Conservation (phyloP, 2,329 filamentous ascomycete genomes). For the Neopestalotiopsis clavispora region DNA sequence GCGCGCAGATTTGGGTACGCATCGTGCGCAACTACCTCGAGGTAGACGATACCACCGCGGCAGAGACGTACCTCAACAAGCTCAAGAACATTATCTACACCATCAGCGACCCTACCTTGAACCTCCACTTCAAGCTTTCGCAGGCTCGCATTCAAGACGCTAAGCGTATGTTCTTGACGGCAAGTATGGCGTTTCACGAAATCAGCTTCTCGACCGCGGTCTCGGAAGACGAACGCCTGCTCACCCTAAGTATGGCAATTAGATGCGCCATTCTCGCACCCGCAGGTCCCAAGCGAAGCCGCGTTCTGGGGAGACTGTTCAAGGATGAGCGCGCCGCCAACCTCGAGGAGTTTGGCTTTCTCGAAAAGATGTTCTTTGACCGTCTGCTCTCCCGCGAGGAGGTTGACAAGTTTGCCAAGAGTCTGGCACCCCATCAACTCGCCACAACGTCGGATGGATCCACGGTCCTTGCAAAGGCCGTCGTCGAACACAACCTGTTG, state of each 20-base stretch:
- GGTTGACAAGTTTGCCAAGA: slow-evolving; percentile 82
- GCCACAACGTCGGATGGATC: slow-evolving; percentile 88
- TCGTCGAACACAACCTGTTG: slow-evolving; percentile 94
- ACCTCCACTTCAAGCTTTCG: slow-evolving; percentile 85
- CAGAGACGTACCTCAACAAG: slow-evolving; percentile 89
- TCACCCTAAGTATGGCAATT: slow-evolving; percentile 84
- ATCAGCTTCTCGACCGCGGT: slow-evolving; percentile 80
- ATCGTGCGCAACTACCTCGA: slow-evolving; percentile 95
- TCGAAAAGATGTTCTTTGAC: slow-evolving; percentile 98
- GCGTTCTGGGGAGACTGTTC: slow-evolving; percentile 82
- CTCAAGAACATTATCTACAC: slow-evolving; percentile 90
- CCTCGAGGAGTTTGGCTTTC: slow-evolving; percentile 81
- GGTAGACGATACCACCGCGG: slow-evolving; percentile 85
- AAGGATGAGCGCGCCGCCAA: slow-evolving; percentile 85
- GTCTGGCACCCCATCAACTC: slow-evolving; percentile 84
- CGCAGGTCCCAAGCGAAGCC: slow-evolving; percentile 82
- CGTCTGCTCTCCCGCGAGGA: slow-evolving; percentile 81
- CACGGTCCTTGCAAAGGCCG: slow-evolving; percentile 90
- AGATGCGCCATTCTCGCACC: slow-evolving; percentile 92
- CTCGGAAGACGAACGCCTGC: slow-evolving; percentile 84
- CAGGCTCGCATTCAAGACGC: slow-evolving; percentile 94
- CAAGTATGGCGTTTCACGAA: slow-evolving; percentile 85
- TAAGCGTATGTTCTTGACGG: slow-evolving; percentile 86
- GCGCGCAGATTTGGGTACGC: slow-evolving; percentile 86
- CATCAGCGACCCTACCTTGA: slow-evolving; percentile 74